A percentile compares a stretch with the other conserved stretches of the same genome.
Evolutionary conservation across 164 flowering plant genomes (phyloP).

Genomic region (Aristolochia fimbriata): DNA sequence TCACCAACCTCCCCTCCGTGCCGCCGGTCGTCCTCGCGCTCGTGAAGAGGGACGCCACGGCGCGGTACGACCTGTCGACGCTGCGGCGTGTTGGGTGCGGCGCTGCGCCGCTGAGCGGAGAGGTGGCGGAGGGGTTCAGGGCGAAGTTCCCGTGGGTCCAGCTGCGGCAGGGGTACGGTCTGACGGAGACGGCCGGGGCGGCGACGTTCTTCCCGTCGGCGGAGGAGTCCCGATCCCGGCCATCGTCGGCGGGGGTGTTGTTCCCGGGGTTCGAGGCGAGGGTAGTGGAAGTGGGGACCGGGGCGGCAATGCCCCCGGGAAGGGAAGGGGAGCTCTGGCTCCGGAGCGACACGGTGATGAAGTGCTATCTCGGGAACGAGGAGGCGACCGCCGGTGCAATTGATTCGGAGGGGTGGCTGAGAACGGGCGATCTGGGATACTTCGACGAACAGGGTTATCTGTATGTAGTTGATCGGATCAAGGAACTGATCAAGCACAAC

Average conservation of each 20-base stretch:
- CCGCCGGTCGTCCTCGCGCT: conserved; percentile 59
- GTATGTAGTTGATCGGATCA: conserved; percentile 59
- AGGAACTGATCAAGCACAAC: conserved; percentile 76
- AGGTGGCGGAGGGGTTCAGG: conserved; percentile 33
- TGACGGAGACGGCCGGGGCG: conserved; percentile 56
- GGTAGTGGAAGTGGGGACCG: conserved; percentile 45
- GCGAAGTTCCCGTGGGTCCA: conserved; percentile 52
- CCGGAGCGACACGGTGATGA: conserved; percentile 52
- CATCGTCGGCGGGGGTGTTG: conserved; percentile 34
- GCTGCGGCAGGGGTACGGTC: conserved; percentile 55
- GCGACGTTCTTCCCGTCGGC: conserved; percentile 20
- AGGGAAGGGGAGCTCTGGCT: conserved; percentile 64
- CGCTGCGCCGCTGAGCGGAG: conserved; percentile 71
- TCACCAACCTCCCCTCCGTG: conserved; percentile 52
- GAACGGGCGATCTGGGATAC: conserved; percentile 65
- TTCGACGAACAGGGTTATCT: conserved; percentile 52
- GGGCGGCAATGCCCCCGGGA: conserved; percentile 30
- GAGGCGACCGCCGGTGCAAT: conserved; percentile 47
- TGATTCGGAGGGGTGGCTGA: conserved; percentile 52
- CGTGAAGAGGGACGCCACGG: conserved; percentile 25
- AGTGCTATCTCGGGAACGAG: conserved; percentile 39
- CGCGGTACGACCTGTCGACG: conserved; percentile 26
- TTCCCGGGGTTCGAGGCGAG: conserved; percentile 41
- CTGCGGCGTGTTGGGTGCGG: conserved; percentile 46
- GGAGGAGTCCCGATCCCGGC: conserved; percentile 21